Evolutionary conservation across 176 grass and related monocot species (phyloP).

Genomic region (Dendrocalamus sinicus): DNA sequence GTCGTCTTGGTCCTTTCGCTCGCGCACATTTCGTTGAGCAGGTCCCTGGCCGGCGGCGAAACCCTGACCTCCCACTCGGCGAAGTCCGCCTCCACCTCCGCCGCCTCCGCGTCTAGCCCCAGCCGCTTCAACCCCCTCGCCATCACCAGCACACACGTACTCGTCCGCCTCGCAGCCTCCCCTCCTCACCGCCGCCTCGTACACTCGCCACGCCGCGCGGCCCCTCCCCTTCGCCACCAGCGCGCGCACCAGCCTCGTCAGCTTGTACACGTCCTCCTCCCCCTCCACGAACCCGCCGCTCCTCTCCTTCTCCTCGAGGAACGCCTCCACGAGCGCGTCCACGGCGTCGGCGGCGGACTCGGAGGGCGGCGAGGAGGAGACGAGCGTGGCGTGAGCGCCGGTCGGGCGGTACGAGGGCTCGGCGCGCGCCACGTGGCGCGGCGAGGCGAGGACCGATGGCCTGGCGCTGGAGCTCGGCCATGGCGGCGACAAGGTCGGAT

Average conservation of each 20-base stretch:
- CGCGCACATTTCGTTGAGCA: too few relatives aligned
- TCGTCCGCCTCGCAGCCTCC: too few relatives aligned
- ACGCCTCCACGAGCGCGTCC: constrained; percentile 70
- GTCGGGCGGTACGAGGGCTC: constrained; percentile 87
- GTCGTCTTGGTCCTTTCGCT: too few relatives aligned
- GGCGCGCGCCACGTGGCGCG: constrained; percentile 59
- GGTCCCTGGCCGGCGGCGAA: too few relatives aligned
- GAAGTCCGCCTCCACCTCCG: too few relatives aligned
- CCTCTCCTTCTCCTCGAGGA: constrained; percentile 81
- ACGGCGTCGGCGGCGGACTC: constrained; percentile 41
- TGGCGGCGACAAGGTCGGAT: constrained; percentile 64
- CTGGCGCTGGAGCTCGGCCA: constrained; percentile 89
- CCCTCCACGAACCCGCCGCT: constrained; percentile 51
- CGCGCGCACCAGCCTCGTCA: constrained; percentile 68
- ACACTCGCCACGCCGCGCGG: too few relatives aligned
- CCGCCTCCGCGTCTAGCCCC: too few relatives aligned
- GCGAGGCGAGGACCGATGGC: constrained; percentile 64
- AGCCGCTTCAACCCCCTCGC: too few relatives aligned
- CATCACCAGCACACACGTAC: too few relatives aligned
- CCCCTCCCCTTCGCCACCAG: constrained; percentile 63
- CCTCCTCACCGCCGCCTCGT: too few relatives aligned
- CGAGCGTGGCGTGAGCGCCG: constrained; percentile 67
- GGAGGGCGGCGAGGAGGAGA: constrained; percentile 57
- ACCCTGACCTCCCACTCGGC: too few relatives aligned
- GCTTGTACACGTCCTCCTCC: constrained; percentile 61